These are phyloP conservation scores for Blastocystis sp. DNA, from an alignment of 352 stramenopile genomes.

Conservation along the genomic window DNA sequence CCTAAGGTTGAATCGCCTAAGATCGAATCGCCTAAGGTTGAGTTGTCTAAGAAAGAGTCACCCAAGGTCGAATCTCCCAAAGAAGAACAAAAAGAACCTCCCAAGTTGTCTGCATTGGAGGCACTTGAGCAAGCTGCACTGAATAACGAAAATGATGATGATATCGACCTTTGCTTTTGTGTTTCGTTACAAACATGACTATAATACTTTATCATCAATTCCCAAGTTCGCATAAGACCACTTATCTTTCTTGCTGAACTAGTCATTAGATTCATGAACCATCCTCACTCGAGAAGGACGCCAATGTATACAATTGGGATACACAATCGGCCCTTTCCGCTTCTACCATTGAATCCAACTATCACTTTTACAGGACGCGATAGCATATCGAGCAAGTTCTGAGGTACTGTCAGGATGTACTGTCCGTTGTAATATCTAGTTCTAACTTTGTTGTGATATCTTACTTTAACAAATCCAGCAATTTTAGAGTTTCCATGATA, in stretches of 20 bases:
- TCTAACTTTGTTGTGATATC: constrained; percentile 63
- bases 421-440: constrained; percentile 74
- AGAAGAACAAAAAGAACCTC: neutral
- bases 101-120: neutral
- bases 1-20: neutral
- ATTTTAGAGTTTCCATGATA: constrained; percentile 76
- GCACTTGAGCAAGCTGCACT: neutral
- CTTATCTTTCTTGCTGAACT: constrained; percentile 54
- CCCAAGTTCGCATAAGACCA: constrained; percentile 36
- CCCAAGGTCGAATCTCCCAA: neutral
- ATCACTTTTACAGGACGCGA: neutral
- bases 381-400: constrained; percentile 66
- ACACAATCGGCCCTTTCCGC: constrained; percentile 4
- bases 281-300: neutral
- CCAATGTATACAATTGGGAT: constrained; percentile 47
- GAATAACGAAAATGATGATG: neutral
- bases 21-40: neutral
- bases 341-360: constrained; percentile 7
- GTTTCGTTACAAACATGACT: constrained; percentile 34
- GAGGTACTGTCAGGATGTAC: constrained; percentile 74
- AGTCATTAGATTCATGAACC: neutral
- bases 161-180: constrained; percentile 13
- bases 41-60: neutral
- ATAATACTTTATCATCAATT: constrained; percentile 18
- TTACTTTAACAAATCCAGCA: constrained; percentile 58